Evolutionary conservation across 108 stramenopile genomes (phyloP).

Genomic region (Nitzschia sp.): DNA sequence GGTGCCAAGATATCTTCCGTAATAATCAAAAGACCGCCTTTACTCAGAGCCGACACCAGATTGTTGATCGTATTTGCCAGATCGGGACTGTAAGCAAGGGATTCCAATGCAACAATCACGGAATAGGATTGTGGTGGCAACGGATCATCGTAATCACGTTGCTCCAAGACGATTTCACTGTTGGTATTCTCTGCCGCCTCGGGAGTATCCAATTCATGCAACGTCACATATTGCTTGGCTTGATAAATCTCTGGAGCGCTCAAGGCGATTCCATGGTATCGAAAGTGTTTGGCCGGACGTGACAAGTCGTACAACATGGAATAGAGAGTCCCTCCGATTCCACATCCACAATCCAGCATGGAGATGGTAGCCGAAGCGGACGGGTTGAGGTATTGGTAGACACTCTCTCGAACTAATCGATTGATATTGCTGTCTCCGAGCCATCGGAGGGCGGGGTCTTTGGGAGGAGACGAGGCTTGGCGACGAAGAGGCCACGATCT

Average conservation of each 20-base stretch:
- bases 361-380: not conserved
- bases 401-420: constrained; percentile 21
- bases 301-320: constrained; percentile 11
- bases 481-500: not conserved
- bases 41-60: constrained; percentile 24
- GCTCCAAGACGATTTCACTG: constrained; percentile 1
- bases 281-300: not conserved
- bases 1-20: constrained; percentile 36
- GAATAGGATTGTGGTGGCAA: constrained; percentile 14
- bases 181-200: not conserved
- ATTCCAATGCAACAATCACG: constrained; percentile 41
- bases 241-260: constrained; percentile 25
- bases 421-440: constrained; percentile 37
- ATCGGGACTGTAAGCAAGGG: constrained; percentile 29
- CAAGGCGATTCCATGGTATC: constrained; percentile 41
- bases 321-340: constrained; percentile 43
- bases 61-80: constrained; percentile 21
- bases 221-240: constrained; percentile 14
- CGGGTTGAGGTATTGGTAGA: constrained; percentile 9
- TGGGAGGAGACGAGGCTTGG: not conserved
- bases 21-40: constrained; percentile 31
- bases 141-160: constrained; percentile 22
- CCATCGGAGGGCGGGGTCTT: constrained; percentile 11
- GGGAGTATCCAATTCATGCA: not conserved
- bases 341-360: constrained; percentile 32